A percentile compares a stretch with the other conserved stretches of the same genome.
Conservation (phyloP, 495 filamentous ascomycete species). For the Aspergillus sclerotiicarbonarius region DNA sequence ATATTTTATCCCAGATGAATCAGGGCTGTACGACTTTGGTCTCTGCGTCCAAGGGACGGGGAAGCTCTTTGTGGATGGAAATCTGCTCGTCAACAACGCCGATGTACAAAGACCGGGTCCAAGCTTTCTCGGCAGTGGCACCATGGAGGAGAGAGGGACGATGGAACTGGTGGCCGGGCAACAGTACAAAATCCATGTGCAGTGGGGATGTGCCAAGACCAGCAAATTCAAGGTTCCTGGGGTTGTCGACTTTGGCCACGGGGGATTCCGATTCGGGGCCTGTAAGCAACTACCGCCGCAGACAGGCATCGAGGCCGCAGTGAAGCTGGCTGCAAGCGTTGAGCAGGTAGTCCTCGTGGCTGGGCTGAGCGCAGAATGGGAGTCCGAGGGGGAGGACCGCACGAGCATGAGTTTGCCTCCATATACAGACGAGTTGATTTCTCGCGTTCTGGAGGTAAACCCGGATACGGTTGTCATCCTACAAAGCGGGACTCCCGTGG, state of each 20-base stretch:
- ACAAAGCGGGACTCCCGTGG: constrained; percentile 76
- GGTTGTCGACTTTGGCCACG: constrained; percentile 53
- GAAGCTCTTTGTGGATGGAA: constrained; percentile 62
- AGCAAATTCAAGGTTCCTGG: constrained; percentile 47
- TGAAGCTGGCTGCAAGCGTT: constrained; percentile 53
- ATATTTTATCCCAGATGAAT: constrained; percentile 50
- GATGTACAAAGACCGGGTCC: constrained; percentile 53
- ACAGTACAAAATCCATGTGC: constrained; percentile 53
- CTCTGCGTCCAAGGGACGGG: constrained; percentile 71
- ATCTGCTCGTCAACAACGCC: constrained; percentile 64
- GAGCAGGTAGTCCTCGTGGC: constrained; percentile 73
- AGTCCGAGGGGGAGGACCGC: constrained; percentile 78
- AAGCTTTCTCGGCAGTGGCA: constrained; percentile 56
- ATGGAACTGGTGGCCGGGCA: constrained; percentile 52
- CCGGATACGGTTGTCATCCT: constrained; percentile 71
- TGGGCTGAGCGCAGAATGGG: constrained; percentile 79
- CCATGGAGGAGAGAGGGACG: constrained; percentile 53
- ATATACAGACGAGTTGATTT: constrained; percentile 66
- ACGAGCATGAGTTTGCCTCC: constrained; percentile 72
- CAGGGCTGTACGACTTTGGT: constrained; percentile 67
- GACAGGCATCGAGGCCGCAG: constrained; percentile 61
- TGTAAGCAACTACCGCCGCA: constrained; percentile 59
- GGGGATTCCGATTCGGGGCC: constrained; percentile 72
- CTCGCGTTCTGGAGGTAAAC: constrained; percentile 63
- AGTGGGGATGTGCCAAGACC: constrained; percentile 58